A percentile compares a stretch with the other conserved stretches of the same genome.
Evolutionary conservation across 2,329 filamentous ascomycete genomes (phyloP).

Genomic region (Penicillium nordicum): DNA sequence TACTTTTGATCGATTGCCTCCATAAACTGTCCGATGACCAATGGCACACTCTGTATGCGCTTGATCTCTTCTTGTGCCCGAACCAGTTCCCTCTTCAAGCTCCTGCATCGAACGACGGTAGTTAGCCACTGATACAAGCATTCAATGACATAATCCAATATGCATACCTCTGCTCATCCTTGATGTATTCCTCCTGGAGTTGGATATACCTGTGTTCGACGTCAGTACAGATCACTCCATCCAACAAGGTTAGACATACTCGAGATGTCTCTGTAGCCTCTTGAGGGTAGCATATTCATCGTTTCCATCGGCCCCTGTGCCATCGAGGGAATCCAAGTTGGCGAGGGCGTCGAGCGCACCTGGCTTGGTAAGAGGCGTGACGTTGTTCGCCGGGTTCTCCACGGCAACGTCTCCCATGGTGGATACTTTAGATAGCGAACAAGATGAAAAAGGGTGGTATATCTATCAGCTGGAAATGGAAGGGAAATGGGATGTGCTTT

Average conservation of each 20-base stretch:
- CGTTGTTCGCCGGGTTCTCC: constrained; percentile 71
- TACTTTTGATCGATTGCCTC: constrained; percentile 99
- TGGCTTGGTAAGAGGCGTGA: constrained; percentile 76
- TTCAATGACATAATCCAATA: neutral
- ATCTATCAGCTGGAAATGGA: neutral
- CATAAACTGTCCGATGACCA: constrained; percentile 99
- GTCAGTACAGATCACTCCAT: constrained; percentile 19
- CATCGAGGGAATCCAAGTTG: constrained; percentile 86
- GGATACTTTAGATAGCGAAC: constrained; percentile 9
- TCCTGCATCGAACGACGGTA: constrained; percentile 51
- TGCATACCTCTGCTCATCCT: constrained; percentile 88
- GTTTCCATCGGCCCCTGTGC: constrained; percentile 71
- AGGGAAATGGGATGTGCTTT: neutral
- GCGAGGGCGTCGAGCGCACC: constrained; percentile 74
- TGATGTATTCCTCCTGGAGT: constrained; percentile 99
- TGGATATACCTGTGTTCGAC: constrained; percentile 70
- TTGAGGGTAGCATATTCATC: constrained; percentile 96
- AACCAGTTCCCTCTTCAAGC: constrained; percentile 93
- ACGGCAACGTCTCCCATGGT: constrained; percentile 83
- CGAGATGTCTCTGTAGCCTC: constrained; percentile 91
- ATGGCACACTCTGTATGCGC: constrained; percentile 94
- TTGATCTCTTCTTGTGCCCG: constrained; percentile 99
- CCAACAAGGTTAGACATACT: constrained; percentile 55
- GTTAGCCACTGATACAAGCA: constrained; percentile 12
- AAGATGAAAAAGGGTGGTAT: neutral